phyloP scores from a whole-genome alignment of 2,329 filamentous ascomycete species.

The Bipolaris zeicola region DNA sequence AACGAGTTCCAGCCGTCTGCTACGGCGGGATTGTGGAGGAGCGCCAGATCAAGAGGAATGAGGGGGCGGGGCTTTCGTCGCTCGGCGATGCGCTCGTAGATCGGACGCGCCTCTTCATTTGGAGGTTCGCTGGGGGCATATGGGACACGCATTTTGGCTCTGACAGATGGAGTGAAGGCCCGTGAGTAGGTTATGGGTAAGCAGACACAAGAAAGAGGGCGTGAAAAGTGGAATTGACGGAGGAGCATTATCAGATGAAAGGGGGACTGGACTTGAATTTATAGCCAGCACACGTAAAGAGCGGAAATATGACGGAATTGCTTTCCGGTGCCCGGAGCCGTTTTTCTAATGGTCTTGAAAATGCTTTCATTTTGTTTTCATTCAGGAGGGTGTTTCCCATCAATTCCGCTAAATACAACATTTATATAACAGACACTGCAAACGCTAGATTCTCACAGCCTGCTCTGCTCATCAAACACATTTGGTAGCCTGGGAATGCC shows the following conservation, averaged over 20 bases:
- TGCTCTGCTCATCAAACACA: conserved; percentile 30
- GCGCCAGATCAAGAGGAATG: conserved; percentile 61
- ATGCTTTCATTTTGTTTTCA: not conserved
- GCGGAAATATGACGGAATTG: conserved; percentile 7
- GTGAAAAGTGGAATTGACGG: not conserved
- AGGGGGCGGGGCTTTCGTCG: conserved; percentile 58
- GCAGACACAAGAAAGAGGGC: not conserved
- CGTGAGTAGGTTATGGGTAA: not conserved
- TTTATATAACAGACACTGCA: conserved; percentile 15
- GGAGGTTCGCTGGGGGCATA: conserved; percentile 59
- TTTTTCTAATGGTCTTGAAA: not conserved
- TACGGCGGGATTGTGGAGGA: conserved; percentile 61
- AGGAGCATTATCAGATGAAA: not conserved
- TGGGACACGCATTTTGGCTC: conserved; percentile 59
- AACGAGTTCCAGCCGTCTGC: conserved; percentile 66
- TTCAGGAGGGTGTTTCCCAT: not conserved
- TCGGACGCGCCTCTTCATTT: conserved; percentile 54
- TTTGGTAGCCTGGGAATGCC: conserved; percentile 42
- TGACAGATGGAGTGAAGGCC: conserved; percentile 11
- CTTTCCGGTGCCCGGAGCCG: conserved; percentile 10
- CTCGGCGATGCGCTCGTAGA: conserved; percentile 59
- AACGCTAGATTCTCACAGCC: conserved; percentile 27
- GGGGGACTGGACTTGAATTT: conserved; percentile 2
- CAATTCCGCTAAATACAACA: conserved; percentile 20
- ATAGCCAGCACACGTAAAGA: conserved; percentile 5